Conservation (phyloP, 345 rosid genomes). For the Streptanthus diversifolius region DNA sequence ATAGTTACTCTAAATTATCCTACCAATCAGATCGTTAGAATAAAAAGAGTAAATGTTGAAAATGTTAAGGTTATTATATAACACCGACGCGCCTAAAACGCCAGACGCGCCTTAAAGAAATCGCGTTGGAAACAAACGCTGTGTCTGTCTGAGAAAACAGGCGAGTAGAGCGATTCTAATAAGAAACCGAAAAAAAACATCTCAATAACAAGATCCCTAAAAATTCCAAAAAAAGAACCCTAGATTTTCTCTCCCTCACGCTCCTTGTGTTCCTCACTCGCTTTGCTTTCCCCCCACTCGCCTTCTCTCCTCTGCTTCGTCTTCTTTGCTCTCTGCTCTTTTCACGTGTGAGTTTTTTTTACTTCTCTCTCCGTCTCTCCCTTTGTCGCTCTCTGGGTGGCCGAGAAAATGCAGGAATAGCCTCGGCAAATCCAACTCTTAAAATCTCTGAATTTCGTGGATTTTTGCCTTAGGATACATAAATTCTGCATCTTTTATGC, state of each 20-base stretch:
- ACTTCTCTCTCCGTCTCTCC: background rate
- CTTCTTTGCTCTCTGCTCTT: conserved; percentile 21
- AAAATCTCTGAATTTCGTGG: background rate
- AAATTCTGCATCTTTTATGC: background rate
- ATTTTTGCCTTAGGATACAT: background rate
- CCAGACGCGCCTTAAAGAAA: conserved; percentile 29
- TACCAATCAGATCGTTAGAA: too few relatives aligned
- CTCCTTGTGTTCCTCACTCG: conserved; percentile 39
- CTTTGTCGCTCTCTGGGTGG: conserved; percentile 14
- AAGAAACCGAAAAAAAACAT: background rate
- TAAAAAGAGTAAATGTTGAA: too few relatives aligned
- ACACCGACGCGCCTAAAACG: conserved; percentile 20
- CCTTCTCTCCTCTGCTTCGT: conserved; percentile 17
- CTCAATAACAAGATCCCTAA: conserved; percentile 37
- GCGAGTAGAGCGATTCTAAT: background rate
- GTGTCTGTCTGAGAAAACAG: background rate
- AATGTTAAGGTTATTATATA: too few relatives aligned
- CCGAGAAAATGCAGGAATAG: conserved; percentile 20
- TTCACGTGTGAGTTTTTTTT: background rate
- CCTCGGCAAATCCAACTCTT: background rate
- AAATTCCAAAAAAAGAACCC: conserved; percentile 37
- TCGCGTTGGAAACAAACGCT: conserved; percentile 31
- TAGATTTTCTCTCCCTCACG: conserved; percentile 37
- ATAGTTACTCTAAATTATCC: too few relatives aligned
- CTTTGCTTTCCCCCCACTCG: conserved; percentile 35